These are phyloP conservation scores for Coprinellus aureogranulatus DNA, from an alignment of 768 basidiomycete genomes.

Conservation along the genomic window DNA sequence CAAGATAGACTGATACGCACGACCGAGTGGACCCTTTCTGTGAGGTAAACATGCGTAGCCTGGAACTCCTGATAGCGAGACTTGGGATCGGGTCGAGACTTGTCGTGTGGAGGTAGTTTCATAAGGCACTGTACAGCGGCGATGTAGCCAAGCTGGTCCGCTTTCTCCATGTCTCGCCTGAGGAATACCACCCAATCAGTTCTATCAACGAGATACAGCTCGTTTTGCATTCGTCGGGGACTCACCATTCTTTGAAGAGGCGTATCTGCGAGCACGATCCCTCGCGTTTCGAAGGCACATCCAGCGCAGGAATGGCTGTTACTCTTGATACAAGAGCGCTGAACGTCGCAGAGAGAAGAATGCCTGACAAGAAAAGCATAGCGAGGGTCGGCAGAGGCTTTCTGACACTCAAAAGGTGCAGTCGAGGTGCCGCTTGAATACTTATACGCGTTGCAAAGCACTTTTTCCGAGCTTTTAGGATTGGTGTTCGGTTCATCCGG, in stretches of 20 bases:
- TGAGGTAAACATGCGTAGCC: slow-evolving; percentile 6
- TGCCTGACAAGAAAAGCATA: no score
- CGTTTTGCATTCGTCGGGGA: neutral
- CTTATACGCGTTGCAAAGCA: no score
- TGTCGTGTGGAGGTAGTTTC: neutral
- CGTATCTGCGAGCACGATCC: neutral
- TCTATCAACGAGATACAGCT: neutral
- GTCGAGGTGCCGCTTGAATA: no score
- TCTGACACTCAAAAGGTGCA: no score
- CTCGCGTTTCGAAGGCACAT: no score
- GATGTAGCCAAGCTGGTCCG: slow-evolving; percentile 1
- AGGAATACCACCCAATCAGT: no score
- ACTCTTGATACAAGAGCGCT: no score
- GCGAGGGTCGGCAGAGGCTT: no score
- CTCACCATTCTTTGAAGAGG: neutral
- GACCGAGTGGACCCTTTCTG: slow-evolving; percentile 4
- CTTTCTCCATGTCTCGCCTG: slow-evolving; percentile 3
- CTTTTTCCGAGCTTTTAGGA: no score
- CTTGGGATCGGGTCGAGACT: neutral
- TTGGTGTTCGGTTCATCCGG: no score
- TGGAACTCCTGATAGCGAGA: slow-evolving; percentile 8
- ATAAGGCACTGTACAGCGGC: neutral
- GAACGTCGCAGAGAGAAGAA: no score
- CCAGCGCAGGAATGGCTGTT: no score
- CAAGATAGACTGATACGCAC: neutral